phyloP scores from a whole-genome alignment of 2,329 filamentous ascomycete species.

The Aspergillus sergii region DNA sequence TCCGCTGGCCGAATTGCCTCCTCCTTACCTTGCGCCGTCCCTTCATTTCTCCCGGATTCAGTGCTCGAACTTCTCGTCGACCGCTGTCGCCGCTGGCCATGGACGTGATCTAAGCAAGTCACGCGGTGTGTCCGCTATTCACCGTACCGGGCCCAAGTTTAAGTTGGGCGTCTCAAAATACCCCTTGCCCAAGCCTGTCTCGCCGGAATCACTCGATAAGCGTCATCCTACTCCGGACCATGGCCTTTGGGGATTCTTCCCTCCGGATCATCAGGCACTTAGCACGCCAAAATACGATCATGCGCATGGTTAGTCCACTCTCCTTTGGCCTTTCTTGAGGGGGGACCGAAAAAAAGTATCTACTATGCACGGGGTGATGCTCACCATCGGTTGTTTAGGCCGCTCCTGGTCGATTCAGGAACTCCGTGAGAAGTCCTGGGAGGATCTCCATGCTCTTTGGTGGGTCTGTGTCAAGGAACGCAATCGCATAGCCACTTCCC shows the following conservation, averaged over 20 bases:
- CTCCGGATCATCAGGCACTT: constrained; percentile 67
- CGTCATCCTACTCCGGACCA: constrained; percentile 70
- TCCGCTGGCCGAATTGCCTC: constrained; percentile 43
- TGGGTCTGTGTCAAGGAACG: constrained; percentile 91
- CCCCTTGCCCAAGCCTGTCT: constrained; percentile 71
- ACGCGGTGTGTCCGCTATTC: constrained; percentile 80
- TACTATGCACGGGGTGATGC: constrained; percentile 4
- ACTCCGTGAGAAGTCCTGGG: constrained; percentile 86
- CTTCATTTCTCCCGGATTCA: constrained; percentile 41
- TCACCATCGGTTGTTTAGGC: constrained; percentile 48
- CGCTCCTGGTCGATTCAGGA: constrained; percentile 84
- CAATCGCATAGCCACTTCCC: constrained; percentile 83
- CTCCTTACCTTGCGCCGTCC: constrained; percentile 48
- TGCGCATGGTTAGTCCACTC: constrained; percentile 62
- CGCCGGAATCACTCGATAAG: constrained; percentile 53
- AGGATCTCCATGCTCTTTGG: constrained; percentile 89
- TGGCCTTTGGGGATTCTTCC: constrained; percentile 92
- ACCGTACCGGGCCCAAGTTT: constrained; percentile 73
- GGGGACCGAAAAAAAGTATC: not conserved
- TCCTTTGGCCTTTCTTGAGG: not conserved
- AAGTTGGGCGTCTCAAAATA: constrained; percentile 73
- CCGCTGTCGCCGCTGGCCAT: constrained; percentile 51
- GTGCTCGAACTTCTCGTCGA: constrained; percentile 55
- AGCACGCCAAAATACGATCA: constrained; percentile 70
- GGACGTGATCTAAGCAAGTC: constrained; percentile 75